A percentile compares a stretch with the other conserved stretches of the same genome.
Evolutionary conservation across 75 land plant genomes (phyloP).

Genomic region (Cupressus sempervirens): DNA sequence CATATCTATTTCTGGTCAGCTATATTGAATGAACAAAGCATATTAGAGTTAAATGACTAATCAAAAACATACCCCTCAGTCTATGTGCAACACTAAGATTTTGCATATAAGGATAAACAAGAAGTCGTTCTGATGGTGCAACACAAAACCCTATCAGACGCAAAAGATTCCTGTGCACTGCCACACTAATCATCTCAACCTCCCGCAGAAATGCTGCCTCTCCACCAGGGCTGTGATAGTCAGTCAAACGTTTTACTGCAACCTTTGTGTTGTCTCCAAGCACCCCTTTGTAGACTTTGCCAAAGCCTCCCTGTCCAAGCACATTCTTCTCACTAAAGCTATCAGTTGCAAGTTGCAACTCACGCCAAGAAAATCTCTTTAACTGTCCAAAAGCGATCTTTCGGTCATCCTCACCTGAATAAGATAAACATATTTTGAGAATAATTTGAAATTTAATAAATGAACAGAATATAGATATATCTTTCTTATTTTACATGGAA

Average conservation of each 20-base stretch:
- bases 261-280: slow-evolving; percentile 41
- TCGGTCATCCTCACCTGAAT: slow-evolving; percentile 41
- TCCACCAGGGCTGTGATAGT: slow-evolving; percentile 40
- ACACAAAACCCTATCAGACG: slow-evolving; percentile 59
- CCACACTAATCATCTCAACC: slow-evolving; percentile 60
- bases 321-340: slow-evolving; percentile 44
- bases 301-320: slow-evolving; percentile 58
- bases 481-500: neutral
- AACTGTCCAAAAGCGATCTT: slow-evolving; percentile 49
- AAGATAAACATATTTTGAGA: neutral
- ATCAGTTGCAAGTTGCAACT: slow-evolving; percentile 50
- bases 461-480: neutral
- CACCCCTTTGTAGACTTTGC: slow-evolving; percentile 53
- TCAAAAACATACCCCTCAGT: slow-evolving; percentile 28
- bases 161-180: slow-evolving; percentile 51
- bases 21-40: neutral
- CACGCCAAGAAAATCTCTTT: slow-evolving; percentile 53
- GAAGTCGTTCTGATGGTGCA: slow-evolving; percentile 49
- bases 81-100: slow-evolving; percentile 45
- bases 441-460: neutral
- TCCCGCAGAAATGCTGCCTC: slow-evolving; percentile 53
- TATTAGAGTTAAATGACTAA: neutral
- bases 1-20: neutral
- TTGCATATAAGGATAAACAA: slow-evolving; percentile 64
- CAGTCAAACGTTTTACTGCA: slow-evolving; percentile 47